Percentiles rank a stretch among this genome's conserved stretches.
Conservation (phyloP, 1,139 yeast species). For the Kodamaea suecica region DNA sequence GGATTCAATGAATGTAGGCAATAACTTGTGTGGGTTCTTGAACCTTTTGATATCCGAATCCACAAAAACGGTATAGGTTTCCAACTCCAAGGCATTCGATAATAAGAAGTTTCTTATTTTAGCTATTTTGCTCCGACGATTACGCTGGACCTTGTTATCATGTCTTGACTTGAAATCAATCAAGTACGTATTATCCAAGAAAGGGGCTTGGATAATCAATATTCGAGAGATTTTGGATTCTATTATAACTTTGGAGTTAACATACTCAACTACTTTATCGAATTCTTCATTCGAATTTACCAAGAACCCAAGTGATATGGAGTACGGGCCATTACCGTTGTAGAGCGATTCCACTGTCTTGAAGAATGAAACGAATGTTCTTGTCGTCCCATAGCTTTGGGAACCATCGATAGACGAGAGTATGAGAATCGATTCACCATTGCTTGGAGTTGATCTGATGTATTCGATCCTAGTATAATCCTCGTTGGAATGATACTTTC, state of each 20-base stretch:
- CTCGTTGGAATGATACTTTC: background rate
- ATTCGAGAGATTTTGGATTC: constrained; percentile 13
- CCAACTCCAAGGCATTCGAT: constrained; percentile 25
- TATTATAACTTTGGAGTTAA: constrained; percentile 1
- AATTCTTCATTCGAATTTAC: constrained; percentile 27
- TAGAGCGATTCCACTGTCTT: constrained; percentile 19
- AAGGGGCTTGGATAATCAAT: constrained; percentile 32
- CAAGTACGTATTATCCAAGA: constrained; percentile 25
- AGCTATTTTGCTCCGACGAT: constrained; percentile 34
- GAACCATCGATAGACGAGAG: constrained; percentile 24
- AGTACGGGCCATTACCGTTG: constrained; percentile 14
- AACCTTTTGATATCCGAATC: constrained; percentile 42
- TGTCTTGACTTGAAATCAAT: constrained; percentile 28
- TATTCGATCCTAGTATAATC: constrained; percentile 6
- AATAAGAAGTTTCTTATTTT: constrained; percentile 35
- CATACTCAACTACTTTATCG: constrained; percentile 15
- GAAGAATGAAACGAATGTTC: constrained; percentile 24
- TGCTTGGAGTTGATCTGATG: background rate
- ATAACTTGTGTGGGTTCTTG: constrained; percentile 23
- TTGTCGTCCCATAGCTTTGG: constrained; percentile 28
- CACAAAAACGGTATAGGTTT: constrained; percentile 40
- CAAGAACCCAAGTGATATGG: constrained; percentile 29
- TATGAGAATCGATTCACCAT: constrained; percentile 5
- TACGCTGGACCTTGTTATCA: constrained; percentile 28
- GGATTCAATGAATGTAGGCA: constrained; percentile 31